Base-by-base conservation (phyloP, 106 monocot genomes). In the Apostasia shenzhenica region DNA sequence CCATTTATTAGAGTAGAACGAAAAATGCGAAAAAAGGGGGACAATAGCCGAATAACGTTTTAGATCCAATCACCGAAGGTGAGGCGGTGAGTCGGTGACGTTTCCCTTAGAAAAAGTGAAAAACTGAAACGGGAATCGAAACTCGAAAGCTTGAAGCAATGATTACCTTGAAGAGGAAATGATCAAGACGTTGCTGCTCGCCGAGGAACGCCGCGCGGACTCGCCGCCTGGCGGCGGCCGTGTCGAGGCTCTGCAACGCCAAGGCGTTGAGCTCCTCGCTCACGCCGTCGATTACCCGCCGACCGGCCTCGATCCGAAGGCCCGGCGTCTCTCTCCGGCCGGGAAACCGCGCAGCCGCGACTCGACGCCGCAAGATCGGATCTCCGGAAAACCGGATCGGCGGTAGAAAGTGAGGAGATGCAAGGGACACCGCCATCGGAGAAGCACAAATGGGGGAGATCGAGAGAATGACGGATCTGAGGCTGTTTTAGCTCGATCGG, bases 81-180 rank as follows among this genome's bases (percentile, higher is more conserved):
- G 38, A 12, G 26, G 2, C 37, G 45, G 45, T 38, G 1, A 12
- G 26, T 2, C 37, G 45, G 45, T 38, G 1, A 46, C 44, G 14
- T 13, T 56, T 26, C 26, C 26, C 26, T 26, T 8, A 38, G 48
- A 3, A 54, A 53, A 55, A 79, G 1, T 6, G 6, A 47, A 41
- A 44, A 39, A 39, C 13, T 10, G 8, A 12, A 10, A 14, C 2
- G 38, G 5, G 40, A 14, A 14, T 2, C 66, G 1, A 39, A 44
- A 64, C 14, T 14, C 1, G 6, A 2, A 10, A 37, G 40, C 8
- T 3, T 3, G 14, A 59, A 26, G 0, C 6, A 4, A 51, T 13
- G 3, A 5, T 13, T 14, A 94, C 95, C 91, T 88, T 97, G 81
- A 97, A 97, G 8, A 97, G 78, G 80, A 82, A 80, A 70, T 97